Conservation (phyloP, 768 basidiomycete genomes). For the Lactifluus hygrophoroides region DNA sequence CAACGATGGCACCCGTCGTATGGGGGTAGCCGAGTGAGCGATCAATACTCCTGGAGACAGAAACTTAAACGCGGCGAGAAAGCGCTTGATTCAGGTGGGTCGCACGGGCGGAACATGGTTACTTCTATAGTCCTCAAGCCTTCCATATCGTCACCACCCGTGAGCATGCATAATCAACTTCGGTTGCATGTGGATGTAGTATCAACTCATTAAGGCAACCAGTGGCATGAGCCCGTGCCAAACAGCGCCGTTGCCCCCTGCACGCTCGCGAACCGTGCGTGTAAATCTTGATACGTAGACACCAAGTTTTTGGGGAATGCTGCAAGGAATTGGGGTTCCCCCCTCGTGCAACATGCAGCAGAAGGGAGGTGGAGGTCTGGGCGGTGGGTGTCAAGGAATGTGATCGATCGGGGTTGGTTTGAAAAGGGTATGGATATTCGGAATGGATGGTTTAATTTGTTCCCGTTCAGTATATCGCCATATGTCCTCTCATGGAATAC, state of each 20-base stretch:
- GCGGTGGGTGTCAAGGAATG: too few species aligned
- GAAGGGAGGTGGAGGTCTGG: background rate
- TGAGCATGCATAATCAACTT: background rate
- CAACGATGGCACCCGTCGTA: background rate
- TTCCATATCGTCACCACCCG: background rate
- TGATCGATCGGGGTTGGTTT: too few species aligned
- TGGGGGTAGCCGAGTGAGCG: background rate
- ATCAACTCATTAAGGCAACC: background rate
- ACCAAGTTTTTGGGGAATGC: background rate
- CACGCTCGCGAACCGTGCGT: background rate
- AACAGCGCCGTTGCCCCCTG: background rate
- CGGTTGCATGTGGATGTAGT: too few species aligned
- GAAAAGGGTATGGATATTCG: too few species aligned
- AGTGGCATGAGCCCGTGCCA: background rate
- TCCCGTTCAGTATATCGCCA: too few species aligned
- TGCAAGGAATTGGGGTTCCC: too few species aligned
- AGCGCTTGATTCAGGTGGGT: background rate
- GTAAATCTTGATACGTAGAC: background rate
- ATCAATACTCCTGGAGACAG: background rate
- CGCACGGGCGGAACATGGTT: background rate
- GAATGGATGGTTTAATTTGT: too few species aligned
- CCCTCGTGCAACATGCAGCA: background rate
- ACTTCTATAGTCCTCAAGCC: background rate
- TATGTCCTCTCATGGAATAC: too few species aligned
- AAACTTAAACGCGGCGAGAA: background rate